These are phyloP conservation scores for Tribonema minus DNA, from an alignment of 108 stramenopile species.

Conservation along the genomic window DNA sequence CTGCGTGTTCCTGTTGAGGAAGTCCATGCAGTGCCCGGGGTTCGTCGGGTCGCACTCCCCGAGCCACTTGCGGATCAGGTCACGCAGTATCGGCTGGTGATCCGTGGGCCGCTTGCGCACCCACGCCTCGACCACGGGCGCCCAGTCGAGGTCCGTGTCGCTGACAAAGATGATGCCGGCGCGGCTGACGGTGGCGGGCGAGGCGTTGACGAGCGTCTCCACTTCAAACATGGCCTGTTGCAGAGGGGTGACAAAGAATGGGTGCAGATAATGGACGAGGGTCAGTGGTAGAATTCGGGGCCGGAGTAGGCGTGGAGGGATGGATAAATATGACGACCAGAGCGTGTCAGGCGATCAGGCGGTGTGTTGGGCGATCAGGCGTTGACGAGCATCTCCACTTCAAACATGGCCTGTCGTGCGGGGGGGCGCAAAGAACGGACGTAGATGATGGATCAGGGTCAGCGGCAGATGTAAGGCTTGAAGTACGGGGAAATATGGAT, in stretches of 20 bases:
- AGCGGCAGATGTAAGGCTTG: too few species aligned
- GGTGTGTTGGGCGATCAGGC: conserved; percentile 86
- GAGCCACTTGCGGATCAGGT: conserved; percentile 64
- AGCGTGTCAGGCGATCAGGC: too few species aligned
- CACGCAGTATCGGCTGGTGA: too few species aligned
- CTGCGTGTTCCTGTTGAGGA: conserved; percentile 63
- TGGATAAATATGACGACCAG: too few species aligned
- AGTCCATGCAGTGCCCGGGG: conserved; percentile 71
- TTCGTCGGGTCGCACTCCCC: conserved; percentile 64
- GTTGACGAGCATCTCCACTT: conserved; percentile 79
- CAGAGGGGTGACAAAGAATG: too few species aligned
- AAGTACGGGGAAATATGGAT: too few species aligned
- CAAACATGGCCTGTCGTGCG: conserved; percentile 55
- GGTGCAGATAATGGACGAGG: neutral
- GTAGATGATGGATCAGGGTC: neutral
- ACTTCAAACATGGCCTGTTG: conserved; percentile 67
- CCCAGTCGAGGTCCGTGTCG: conserved; percentile 80
- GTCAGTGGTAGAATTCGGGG: too few species aligned
- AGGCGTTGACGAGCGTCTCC: conserved; percentile 79
- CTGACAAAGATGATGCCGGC: conserved; percentile 87
- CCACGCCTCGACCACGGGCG: conserved; percentile 76
- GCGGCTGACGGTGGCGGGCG: conserved; percentile 86
- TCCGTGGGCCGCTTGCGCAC: conserved; percentile 69
- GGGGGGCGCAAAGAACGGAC: too few species aligned
- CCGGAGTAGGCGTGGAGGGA: too few species aligned